A percentile compares a stretch with the other conserved stretches of the same genome.
Conservation (phyloP, 31 red algal genomes). For the Porphyra umbilicalis region DNA sequence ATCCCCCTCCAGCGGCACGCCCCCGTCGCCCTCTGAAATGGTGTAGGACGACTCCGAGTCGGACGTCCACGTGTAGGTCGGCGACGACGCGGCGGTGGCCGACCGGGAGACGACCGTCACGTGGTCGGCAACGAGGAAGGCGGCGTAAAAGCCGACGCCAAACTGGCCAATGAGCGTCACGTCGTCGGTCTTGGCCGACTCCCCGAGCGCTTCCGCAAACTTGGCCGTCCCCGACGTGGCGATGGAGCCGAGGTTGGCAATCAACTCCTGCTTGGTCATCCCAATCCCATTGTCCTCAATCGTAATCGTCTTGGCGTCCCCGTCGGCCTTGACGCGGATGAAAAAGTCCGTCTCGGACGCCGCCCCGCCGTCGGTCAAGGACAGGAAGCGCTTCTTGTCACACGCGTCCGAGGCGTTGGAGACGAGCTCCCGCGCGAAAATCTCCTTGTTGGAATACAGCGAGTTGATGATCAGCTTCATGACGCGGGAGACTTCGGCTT, state of each 20-base stretch:
- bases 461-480: slow-evolving; percentile 99
- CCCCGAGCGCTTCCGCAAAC: slow-evolving; percentile 85
- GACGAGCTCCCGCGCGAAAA: slow-evolving; percentile 92
- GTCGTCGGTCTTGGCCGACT: slow-evolving; percentile 43
- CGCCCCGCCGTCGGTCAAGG: slow-evolving; percentile 33
- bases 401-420: slow-evolving; percentile 93
- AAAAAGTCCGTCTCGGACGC: slow-evolving; percentile 14
- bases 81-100: slow-evolving; percentile 42
- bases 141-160: slow-evolving; percentile 97
- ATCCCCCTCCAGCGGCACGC: slow-evolving; percentile 30
- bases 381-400: slow-evolving; percentile 93
- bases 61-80: slow-evolving; percentile 69
- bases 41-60: slow-evolving; percentile 62
- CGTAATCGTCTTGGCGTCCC: slow-evolving; percentile 50
- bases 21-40: slow-evolving; percentile 45
- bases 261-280: slow-evolving; percentile 90
- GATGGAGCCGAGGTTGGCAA: slow-evolving; percentile 88
- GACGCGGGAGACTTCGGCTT: slow-evolving; percentile 87
- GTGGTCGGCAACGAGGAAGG: slow-evolving; percentile 88
- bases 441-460: slow-evolving; percentile 89
- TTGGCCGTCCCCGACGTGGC: slow-evolving; percentile 93
- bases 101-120: slow-evolving; percentile 71
- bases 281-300: slow-evolving; percentile 89
- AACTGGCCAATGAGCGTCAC: slow-evolving; percentile 91
- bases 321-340: slow-evolving; percentile 70